Evolutionary conservation across 2,329 filamentous ascomycete species (phyloP).

Genomic region (Claviceps sp.): DNA sequence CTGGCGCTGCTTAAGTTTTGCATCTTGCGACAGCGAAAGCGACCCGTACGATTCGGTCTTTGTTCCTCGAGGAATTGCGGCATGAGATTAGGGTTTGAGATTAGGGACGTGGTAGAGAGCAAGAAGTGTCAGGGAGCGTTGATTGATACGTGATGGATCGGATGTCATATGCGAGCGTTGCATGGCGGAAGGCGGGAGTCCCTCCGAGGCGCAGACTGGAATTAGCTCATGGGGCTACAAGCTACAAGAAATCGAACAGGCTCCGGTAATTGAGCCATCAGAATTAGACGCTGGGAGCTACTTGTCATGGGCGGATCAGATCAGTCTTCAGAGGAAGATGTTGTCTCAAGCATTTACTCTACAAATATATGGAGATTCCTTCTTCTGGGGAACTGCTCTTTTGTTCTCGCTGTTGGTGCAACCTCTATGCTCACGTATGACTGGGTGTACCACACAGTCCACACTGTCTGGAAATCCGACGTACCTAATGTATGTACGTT

Average conservation of each 20-base stretch:
- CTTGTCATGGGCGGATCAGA: neutral
- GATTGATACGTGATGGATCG: neutral
- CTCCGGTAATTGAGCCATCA: neutral
- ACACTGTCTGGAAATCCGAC: too few species aligned
- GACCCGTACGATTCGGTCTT: neutral
- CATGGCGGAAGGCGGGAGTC: neutral
- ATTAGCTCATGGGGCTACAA: neutral
- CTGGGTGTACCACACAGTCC: too few species aligned
- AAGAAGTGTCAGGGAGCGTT: neutral
- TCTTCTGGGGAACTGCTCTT: neutral
- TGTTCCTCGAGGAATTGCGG: neutral
- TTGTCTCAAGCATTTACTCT: neutral
- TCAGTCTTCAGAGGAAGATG: neutral
- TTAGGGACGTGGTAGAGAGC: neutral
- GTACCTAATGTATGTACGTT: too few species aligned
- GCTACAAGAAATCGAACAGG: neutral
- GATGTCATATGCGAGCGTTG: neutral
- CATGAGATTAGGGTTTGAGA: neutral
- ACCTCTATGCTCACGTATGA: too few species aligned
- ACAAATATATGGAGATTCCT: neutral
- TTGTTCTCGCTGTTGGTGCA: neutral
- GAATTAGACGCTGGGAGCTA: conserved; percentile 1
- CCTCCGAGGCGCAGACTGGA: neutral
- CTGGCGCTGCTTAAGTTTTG: conserved; percentile 4
- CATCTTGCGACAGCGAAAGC: neutral